A percentile compares a stretch with the other conserved stretches of the same genome.
Evolutionary conservation across 805 yeast species (phyloP).

Genomic region (Candida sanyiensis): DNA sequence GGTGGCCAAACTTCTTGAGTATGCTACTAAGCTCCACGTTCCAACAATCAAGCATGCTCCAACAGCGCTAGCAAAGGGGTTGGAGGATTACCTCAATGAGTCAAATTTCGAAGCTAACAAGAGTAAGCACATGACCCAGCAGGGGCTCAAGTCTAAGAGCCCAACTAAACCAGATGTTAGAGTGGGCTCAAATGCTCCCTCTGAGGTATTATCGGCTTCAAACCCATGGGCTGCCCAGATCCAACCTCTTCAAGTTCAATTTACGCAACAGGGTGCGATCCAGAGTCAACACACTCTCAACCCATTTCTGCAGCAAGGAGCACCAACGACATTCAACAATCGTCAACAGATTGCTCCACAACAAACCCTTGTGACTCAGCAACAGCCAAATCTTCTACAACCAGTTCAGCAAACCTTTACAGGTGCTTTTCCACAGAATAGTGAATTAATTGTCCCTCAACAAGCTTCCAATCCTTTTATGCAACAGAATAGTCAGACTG

Average conservation of each 20-base stretch:
- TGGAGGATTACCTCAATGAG: slow-evolving; percentile 85
- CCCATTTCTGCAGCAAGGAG: slow-evolving; percentile 16
- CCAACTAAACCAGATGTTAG: slow-evolving; percentile 6
- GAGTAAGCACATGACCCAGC: slow-evolving; percentile 69
- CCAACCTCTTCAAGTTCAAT: slow-evolving; percentile 22
- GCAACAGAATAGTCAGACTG: slow-evolving; percentile 13
- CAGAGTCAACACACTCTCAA: slow-evolving; percentile 19
- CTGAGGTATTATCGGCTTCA: background rate
- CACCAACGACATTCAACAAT: background rate
- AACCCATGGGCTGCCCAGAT: slow-evolving; percentile 28
- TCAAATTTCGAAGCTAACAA: slow-evolving; percentile 78
- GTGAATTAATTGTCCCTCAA: background rate
- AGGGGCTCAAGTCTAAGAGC: slow-evolving; percentile 33
- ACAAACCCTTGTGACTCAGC: slow-evolving; percentile 19
- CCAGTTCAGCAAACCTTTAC: slow-evolving; percentile 5
- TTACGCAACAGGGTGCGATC: slow-evolving; percentile 22
- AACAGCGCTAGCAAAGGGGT: slow-evolving; percentile 78
- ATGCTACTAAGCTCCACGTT: slow-evolving; percentile 81
- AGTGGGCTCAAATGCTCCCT: background rate
- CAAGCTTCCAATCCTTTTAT: slow-evolving; percentile 14
- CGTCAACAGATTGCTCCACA: slow-evolving; percentile 14
- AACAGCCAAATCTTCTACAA: slow-evolving; percentile 12
- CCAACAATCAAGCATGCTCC: slow-evolving; percentile 98
- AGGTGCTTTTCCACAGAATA: background rate
- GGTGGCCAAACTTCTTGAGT: slow-evolving; percentile 83